Evolutionary conservation across 192 early-diverging fungal species (phyloP).

Genomic region (Oehlia diaphana): DNA sequence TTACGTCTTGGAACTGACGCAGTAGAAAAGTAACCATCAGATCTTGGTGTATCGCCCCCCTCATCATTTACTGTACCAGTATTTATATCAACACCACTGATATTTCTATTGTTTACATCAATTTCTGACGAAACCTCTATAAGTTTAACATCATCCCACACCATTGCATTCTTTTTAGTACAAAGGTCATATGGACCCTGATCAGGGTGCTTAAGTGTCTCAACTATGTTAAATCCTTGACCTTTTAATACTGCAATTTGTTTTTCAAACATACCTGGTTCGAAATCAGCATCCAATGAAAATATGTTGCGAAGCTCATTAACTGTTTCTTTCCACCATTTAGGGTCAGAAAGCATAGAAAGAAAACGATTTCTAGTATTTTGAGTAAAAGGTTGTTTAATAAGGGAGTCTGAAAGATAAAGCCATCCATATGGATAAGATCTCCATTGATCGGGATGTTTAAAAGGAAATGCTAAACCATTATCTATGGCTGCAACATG

Average conservation of each 20-base stretch:
- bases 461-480: constrained; percentile 90
- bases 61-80: too few relatives aligned
- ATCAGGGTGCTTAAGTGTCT: constrained; percentile 59
- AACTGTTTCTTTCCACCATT: constrained; percentile 82
- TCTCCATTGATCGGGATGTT: constrained; percentile 86
- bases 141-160: constrained; percentile 52
- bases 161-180: constrained; percentile 42
- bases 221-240: constrained; percentile 82
- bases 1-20: background rate
- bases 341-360: constrained; percentile 61
- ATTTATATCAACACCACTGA: background rate
- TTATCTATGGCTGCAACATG: constrained; percentile 91
- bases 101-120: constrained; percentile 12
- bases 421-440: constrained; percentile 94
- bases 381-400: constrained; percentile 65
- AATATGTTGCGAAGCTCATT: constrained; percentile 67
- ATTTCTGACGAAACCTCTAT: constrained; percentile 22
- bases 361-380: constrained; percentile 69
- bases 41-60: too few relatives aligned
- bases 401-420: constrained; percentile 62
- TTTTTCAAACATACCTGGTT: constrained; percentile 73
- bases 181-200: constrained; percentile 57
- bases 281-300: constrained; percentile 74
- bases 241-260: constrained; percentile 86
- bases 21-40: background rate